Percentiles rank a stretch among this genome's conserved stretches.
phyloP scores from a whole-genome alignment of 23 red algal genomes.

The Cyanidium caldarium region DNA sequence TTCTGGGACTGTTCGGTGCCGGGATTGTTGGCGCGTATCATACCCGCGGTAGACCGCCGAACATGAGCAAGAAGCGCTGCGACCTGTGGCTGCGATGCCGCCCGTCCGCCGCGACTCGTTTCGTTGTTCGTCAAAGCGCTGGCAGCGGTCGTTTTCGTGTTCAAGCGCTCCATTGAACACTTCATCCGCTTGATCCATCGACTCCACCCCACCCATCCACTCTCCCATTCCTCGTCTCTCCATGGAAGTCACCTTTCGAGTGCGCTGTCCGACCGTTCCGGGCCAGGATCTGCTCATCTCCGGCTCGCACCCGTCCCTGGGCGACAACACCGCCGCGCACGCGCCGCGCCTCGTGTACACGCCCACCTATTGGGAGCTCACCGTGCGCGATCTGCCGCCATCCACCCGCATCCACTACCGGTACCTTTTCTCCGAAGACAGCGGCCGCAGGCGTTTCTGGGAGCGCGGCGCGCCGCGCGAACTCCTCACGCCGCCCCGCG shows the following conservation, averaged over 20 bases:
- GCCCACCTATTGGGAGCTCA: neutral
- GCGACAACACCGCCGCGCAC: constrained; percentile 3
- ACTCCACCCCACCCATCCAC: too few species aligned
- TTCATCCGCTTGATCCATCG: too few species aligned
- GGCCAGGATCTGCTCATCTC: constrained; percentile 39
- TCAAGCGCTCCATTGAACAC: too few species aligned
- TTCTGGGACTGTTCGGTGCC: too few species aligned
- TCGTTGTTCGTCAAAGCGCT: too few species aligned
- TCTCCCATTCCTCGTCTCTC: too few species aligned
- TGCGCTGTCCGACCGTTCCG: constrained; percentile 26
- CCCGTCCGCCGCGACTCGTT: too few species aligned
- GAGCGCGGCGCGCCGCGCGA: neutral
- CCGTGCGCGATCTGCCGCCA: neutral
- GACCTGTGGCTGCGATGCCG: too few species aligned
- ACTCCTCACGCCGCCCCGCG: neutral
- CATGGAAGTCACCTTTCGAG: constrained; percentile 23
- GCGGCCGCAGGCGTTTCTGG: neutral
- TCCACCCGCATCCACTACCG: neutral
- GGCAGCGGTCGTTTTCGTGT: too few species aligned
- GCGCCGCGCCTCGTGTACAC: constrained; percentile 26
- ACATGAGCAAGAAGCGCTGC: too few species aligned
- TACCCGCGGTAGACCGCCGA: too few species aligned
- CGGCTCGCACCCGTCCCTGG: constrained; percentile 8
- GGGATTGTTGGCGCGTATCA: too few species aligned
- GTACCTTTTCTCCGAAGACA: neutral